Evolutionary conservation across 192 early-diverging fungal genomes (phyloP), one percentile per base, ranked within the genome.

Genomic region (Diversispora eburnea): DNA sequence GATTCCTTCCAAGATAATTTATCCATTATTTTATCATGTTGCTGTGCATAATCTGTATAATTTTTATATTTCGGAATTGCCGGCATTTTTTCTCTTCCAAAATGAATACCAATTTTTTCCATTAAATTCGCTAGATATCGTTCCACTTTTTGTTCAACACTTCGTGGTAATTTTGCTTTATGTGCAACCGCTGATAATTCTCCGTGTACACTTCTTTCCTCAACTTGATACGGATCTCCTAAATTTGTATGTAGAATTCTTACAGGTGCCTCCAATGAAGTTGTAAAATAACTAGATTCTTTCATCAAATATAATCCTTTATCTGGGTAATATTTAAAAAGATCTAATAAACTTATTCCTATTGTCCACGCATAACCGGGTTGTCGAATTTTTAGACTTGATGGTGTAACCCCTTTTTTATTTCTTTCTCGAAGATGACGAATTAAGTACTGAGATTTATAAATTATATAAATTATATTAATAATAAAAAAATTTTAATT

Each of bases 251-350:
- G 39, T n/a, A 62, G 41, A 41, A 62, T 41, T 41, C 60, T 62
- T 6, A 4, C 8, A 12, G 60, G 60, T 15, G 60, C 39, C 20
- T 62, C 60, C 2, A 62, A 62, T 41, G 60, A 62, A 62, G 39
- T 42, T 62, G 60, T 62, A 62, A 62, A 62, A 42, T 62, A 62
- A 62, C 41, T 43, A 39, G 60, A 62, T n/a, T 62, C 60, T 42
- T 62, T 62, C 60, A 62, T 62, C 25, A 62, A 7, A 39, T 42
- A 62, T 4, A 15, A 4, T 43, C 60, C 60, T n/a, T 62, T 62
- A 7, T 62, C 60, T 8, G 60, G 60, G 5, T 62, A 62, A 62
- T 42, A 62, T 17, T 62, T 41, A 62, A 15, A 62, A 4, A 62
- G 17, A 42, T 62, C 60, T 42, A 62, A 62, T 43, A 62, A 62